Conservation (phyloP, 371 early-diverging fungal species). For the Astathelohania contejeani region DNA sequence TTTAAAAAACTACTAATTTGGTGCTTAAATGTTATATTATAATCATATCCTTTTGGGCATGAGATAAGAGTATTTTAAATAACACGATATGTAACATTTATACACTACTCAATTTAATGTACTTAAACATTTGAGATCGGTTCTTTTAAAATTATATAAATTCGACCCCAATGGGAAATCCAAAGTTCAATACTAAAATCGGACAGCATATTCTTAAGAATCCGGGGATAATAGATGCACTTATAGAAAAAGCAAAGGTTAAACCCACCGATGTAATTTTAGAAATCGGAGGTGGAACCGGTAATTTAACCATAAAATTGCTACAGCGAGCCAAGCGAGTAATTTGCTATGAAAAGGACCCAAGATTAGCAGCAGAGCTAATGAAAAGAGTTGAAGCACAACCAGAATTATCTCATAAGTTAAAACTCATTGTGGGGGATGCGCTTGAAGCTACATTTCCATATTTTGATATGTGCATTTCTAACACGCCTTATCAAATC, state of each 20-base stretch:
- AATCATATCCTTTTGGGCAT: no score
- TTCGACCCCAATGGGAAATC: no score
- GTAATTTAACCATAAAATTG: constrained; percentile 88
- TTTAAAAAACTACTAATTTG: no score
- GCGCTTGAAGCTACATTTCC: constrained; percentile 86
- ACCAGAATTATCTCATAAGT: constrained; percentile 56
- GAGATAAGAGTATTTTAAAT: no score
- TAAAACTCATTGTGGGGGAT: constrained; percentile 87
- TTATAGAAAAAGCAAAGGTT: constrained; percentile 83
- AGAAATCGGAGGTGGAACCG: constrained; percentile 99
- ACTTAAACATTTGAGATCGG: no score
- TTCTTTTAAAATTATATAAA: no score
- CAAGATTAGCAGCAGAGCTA: constrained; percentile 84
- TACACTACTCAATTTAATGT: no score
- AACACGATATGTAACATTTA: no score
- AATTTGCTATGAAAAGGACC: constrained; percentile 69
- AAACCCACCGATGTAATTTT: constrained; percentile 80
- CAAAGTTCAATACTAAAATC: constrained; percentile 84
- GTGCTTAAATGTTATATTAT: no score
- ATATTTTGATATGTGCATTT: constrained; percentile 91
- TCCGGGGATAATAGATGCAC: constrained; percentile 81
- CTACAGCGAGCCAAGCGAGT: constrained; percentile 75
- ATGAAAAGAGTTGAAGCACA: constrained; percentile 64
- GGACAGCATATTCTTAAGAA: constrained; percentile 98
- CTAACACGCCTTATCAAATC: constrained; percentile 96